Percentiles rank a stretch among this genome's conserved stretches.
Conservation (phyloP, 306 rosid genomes). For the Ziziphus jujuba region DNA sequence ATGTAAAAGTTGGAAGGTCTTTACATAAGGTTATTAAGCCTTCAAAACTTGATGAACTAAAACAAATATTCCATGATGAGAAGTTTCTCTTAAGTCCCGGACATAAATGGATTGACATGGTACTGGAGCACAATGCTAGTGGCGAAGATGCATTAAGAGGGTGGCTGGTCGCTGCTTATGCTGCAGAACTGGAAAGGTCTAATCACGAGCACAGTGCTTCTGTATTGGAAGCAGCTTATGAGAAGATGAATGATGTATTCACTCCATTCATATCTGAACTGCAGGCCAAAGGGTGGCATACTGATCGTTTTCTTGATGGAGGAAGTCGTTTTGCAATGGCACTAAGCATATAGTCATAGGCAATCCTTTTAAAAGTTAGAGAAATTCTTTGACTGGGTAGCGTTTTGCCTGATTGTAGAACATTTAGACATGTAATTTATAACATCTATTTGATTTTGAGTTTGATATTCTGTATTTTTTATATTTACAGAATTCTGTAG, state of each 20-base stretch:
- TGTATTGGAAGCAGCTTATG: slow-evolving; percentile 58
- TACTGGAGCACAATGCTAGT: slow-evolving; percentile 68
- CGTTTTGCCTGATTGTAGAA: not conserved
- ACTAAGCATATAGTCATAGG: not conserved
- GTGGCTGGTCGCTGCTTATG: slow-evolving; percentile 90
- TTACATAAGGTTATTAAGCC: slow-evolving; percentile 68
- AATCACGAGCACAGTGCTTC: slow-evolving; percentile 38
- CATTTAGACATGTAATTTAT: not conserved
- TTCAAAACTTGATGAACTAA: slow-evolving; percentile 58
- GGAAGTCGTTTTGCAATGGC: slow-evolving; percentile 70
- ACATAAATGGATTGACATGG: slow-evolving; percentile 65
- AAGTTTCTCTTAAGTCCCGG: slow-evolving; percentile 65
- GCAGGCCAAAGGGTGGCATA: slow-evolving; percentile 90
- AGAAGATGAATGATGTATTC: slow-evolving; percentile 67
- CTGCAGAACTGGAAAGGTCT: slow-evolving; percentile 42
- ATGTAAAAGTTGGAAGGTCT: slow-evolving; percentile 73
- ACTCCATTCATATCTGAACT: slow-evolving; percentile 58
- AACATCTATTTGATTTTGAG: not conserved
- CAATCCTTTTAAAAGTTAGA: slow-evolving; percentile 7
- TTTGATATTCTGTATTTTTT: not conserved
- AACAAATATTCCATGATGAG: slow-evolving; percentile 63
- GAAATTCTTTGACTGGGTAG: slow-evolving; percentile 6
- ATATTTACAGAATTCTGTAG: too few relatives aligned
- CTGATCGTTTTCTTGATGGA: slow-evolving; percentile 91
- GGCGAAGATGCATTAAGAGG: slow-evolving; percentile 96